Conservation (phyloP, 2,329 filamentous ascomycete genomes). For the Zymoseptoria ardabiliae region DNA sequence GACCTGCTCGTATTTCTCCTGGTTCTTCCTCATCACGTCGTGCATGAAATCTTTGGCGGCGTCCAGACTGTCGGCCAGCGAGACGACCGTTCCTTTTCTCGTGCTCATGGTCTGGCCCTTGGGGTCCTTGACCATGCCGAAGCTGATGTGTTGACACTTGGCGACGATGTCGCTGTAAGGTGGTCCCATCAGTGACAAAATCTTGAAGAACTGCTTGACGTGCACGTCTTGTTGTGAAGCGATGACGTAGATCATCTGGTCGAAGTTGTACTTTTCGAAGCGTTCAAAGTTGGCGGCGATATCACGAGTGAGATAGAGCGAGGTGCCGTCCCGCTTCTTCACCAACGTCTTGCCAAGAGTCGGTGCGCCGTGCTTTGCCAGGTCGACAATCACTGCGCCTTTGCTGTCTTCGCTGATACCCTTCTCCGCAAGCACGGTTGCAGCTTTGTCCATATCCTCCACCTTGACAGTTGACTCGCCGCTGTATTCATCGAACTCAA, state of each 20-base stretch:
- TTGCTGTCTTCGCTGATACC: constrained; percentile 58
- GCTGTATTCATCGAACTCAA: constrained; percentile 58
- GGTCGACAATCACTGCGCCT: constrained; percentile 61
- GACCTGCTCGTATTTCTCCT: constrained; percentile 83
- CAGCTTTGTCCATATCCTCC: constrained; percentile 55
- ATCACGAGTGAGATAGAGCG: constrained; percentile 62
- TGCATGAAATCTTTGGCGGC: constrained; percentile 88
- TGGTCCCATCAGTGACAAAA: constrained; percentile 53
- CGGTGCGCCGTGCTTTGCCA: constrained; percentile 59
- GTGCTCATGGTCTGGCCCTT: constrained; percentile 53
- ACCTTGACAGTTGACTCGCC: constrained; percentile 61
- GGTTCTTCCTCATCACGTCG: constrained; percentile 88
- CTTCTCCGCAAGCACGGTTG: constrained; percentile 51
- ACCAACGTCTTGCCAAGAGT: constrained; percentile 62
- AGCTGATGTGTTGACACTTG: constrained; percentile 57
- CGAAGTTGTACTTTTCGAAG: constrained; percentile 54
- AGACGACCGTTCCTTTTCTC: constrained; percentile 48
- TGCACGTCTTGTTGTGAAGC: constrained; percentile 59
- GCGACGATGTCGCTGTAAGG: constrained; percentile 49
- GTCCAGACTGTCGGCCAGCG: constrained; percentile 43
- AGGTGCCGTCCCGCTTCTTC: constrained; percentile 59
- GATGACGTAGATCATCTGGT: constrained; percentile 63
- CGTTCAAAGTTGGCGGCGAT: constrained; percentile 60
- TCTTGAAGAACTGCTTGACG: constrained; percentile 58
- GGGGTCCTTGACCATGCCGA: constrained; percentile 51